Conservation (phyloP, 306 rosid species). For the Datisca glomerata region DNA sequence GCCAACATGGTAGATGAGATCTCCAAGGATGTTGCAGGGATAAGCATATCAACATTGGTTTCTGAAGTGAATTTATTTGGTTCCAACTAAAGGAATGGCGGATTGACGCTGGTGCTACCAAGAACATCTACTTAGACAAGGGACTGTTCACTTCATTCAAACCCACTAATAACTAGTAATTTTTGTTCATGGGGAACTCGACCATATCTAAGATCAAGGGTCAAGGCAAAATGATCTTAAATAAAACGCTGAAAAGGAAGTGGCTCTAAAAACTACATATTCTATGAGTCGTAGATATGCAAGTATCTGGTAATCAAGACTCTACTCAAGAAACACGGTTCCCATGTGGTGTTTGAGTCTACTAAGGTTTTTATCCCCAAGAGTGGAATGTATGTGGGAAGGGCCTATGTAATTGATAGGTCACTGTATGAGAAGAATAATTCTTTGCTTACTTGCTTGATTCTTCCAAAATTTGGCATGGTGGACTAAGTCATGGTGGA, state of each 20-base stretch:
- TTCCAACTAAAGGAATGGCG: neutral
- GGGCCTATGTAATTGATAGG: neutral
- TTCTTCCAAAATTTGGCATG: too few relatives aligned
- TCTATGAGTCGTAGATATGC: neutral
- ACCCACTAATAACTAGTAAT: neutral
- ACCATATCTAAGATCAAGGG: too few relatives aligned
- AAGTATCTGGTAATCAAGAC: neutral
- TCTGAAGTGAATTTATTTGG: neutral
- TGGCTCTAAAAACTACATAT: neutral
- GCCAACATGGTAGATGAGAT: neutral
- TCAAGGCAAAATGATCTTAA: neutral
- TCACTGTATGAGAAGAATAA: too few relatives aligned
- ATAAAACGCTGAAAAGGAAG: neutral
- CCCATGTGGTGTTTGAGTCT: too few relatives aligned
- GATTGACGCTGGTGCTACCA: too few relatives aligned
- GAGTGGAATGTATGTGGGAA: neutral
- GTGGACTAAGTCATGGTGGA: too few relatives aligned
- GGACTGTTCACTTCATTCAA: neutral
- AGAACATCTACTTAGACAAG: neutral
- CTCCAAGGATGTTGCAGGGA: neutral
- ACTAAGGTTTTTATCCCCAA: neutral
- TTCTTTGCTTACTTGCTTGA: too few relatives aligned
- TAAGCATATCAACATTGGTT: neutral
- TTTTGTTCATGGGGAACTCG: too few relatives aligned
- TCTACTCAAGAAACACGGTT: neutral